Percentiles rank a stretch among this genome's conserved stretches.
Evolutionary conservation across 441 rosid species (phyloP).

Genomic region (Heliophila coronopifolia): DNA sequence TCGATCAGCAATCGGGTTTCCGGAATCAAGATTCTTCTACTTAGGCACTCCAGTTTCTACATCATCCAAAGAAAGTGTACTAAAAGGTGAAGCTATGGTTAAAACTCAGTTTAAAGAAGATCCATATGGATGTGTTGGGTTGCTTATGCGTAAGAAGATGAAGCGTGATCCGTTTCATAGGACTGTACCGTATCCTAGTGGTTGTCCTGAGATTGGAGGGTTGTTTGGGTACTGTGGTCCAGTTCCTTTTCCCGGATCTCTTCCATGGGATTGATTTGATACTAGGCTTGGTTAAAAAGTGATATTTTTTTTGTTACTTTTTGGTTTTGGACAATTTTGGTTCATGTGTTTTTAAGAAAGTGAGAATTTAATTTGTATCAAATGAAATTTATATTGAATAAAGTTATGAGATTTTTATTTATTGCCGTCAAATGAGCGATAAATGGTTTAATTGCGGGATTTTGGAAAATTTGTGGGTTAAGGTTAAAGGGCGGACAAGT

Average conservation of each 20-base stretch:
- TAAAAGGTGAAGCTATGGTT: constrained; percentile 75
- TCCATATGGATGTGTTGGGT: constrained; percentile 77
- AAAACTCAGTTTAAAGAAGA: constrained; percentile 72
- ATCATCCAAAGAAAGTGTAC: constrained; percentile 59
- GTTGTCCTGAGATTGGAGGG: constrained; percentile 76
- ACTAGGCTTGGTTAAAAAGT: no score
- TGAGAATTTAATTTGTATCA: background rate
- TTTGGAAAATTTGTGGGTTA: no score
- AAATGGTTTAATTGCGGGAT: no score
- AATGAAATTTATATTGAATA: background rate
- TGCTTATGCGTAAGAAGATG: constrained; percentile 68
- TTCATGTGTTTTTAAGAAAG: background rate
- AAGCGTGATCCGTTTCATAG: constrained; percentile 94
- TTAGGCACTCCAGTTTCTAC: constrained; percentile 61
- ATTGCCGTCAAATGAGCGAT: no score
- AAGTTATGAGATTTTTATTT: background rate
- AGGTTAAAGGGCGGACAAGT: no score
- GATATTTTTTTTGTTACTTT: constrained; percentile 13
- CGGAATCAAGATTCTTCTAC: constrained; percentile 68
- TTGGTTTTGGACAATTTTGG: no score
- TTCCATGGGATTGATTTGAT: constrained; percentile 88
- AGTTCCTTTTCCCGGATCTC: constrained; percentile 60
- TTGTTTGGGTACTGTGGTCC: constrained; percentile 74
- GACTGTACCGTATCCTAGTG: constrained; percentile 77
- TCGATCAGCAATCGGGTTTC: constrained; percentile 77